Base-by-base conservation (phyloP, 345 rosid species). In the Boechera stricta region DNA sequence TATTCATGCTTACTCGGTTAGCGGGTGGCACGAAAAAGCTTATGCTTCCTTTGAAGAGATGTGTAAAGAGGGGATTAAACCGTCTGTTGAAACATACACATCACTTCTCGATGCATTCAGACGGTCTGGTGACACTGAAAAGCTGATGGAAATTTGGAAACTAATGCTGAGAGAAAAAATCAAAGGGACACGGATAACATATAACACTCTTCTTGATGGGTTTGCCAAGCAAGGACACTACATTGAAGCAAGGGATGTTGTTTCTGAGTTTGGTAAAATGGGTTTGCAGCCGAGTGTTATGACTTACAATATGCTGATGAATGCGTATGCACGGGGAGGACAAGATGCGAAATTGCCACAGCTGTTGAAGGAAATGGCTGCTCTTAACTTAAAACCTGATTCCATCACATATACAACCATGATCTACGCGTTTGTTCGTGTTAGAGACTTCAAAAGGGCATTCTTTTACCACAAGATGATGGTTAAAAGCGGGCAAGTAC, bases 251-350 rank as follows among this genome's bases (percentile, higher is more conserved):
- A 89, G 94, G 77, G 96, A 91, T 61, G 93, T 87, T 28, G 67
- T 91, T 38, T 87, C 81, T 36, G 97, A 91, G 73, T 91, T 90
- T 71, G 87, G 87, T 74, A 91, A 86, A 86, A 83, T 85, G 18
- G 94, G 97, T 6, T 79, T 94, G 73, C 86, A 73, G 47, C 97
- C 98, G 6, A 90, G 87, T n/a, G 83, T 90, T 57, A 85, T 94
- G 90, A 90, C 97, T 10, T 91, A 89, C 77, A 94, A 91, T 71
- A 94, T 94, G 94, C 86, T 94, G 83, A 90, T 94, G 90, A 90
- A 91, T 71, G 98, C 96, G 0, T 91, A 94, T 80, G 97, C 88
- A 54, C 80, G 93, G 33, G 98, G 93, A 72, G 97, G 95, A 61
- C 90, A 88, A 77, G 87, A 89, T 63, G 52, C 87, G 0, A 91